phyloP scores from a whole-genome alignment of 768 basidiomycete species.

The Sporobolomyces roseus region DNA sequence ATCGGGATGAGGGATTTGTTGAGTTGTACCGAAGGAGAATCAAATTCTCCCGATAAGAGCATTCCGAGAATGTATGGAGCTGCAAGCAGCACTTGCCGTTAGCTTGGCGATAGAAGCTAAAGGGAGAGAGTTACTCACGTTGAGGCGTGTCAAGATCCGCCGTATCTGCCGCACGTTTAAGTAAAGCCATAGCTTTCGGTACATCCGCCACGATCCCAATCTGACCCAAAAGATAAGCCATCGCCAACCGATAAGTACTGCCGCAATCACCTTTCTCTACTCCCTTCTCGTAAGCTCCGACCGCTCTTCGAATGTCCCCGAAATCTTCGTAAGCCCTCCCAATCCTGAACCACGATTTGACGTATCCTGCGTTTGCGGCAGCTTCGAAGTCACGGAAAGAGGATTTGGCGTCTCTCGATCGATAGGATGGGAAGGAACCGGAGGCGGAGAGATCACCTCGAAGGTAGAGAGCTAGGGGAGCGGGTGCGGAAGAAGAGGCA shows the following conservation, averaged over 20 bases:
- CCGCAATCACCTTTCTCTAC: conserved; percentile 68
- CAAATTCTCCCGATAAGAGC: conserved; percentile 76
- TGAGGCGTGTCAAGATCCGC: conserved; percentile 74
- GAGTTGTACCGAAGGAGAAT: conserved; percentile 59
- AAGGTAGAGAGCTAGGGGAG: conserved; percentile 71
- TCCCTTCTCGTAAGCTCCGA: conserved; percentile 82
- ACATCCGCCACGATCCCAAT: conserved; percentile 61
- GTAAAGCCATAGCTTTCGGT: conserved; percentile 62
- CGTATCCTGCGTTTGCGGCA: conserved; percentile 71
- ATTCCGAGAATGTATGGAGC: conserved; percentile 71
- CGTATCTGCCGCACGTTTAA: conserved; percentile 71
- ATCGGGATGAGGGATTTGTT: conserved; percentile 53
- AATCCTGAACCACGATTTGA: conserved; percentile 83
- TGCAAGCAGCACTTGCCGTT: not conserved
- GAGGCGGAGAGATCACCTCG: conserved; percentile 69
- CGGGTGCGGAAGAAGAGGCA: conserved; percentile 50
- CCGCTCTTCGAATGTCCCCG: conserved; percentile 67
- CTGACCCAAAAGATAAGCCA: conserved; percentile 87
- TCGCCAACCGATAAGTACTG: conserved; percentile 83
- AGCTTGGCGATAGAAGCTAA: not conserved
- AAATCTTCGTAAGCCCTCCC: conserved; percentile 86
- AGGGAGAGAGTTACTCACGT: conserved; percentile 56
- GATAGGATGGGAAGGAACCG: conserved; percentile 65
- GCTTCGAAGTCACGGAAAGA: conserved; percentile 88
- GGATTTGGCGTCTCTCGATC: conserved; percentile 64